A percentile compares a stretch with the other conserved stretches of the same genome.
Conservation (phyloP, 225 moss, liverwort and hornwort genomes). For the Lunularia cruciata region DNA sequence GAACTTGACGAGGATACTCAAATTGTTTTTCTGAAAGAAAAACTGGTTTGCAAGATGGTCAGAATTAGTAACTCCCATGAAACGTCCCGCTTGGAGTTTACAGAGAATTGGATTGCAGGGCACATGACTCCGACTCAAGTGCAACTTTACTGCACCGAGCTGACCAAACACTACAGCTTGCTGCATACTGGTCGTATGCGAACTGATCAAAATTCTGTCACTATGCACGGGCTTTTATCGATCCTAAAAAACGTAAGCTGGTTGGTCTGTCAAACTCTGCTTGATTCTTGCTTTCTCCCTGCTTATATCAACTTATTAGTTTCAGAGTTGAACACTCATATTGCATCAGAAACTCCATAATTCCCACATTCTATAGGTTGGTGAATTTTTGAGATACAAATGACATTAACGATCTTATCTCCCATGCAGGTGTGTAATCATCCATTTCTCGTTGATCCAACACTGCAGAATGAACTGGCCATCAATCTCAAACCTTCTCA, state of each 20-base stretch:
- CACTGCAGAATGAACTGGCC: constrained; percentile 19
- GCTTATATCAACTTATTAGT: no score
- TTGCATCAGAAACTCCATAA: no score
- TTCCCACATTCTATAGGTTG: no score
- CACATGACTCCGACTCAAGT: constrained; percentile 43
- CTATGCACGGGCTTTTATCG: constrained; percentile 21
- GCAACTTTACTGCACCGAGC: constrained; percentile 36
- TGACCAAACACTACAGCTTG: constrained; percentile 30
- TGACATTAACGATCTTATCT: no score
- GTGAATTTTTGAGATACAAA: no score
- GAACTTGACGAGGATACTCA: constrained; percentile 35
- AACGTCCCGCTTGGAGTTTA: constrained; percentile 27
- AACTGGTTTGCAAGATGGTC: constrained; percentile 28
- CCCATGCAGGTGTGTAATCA: constrained; percentile 44
- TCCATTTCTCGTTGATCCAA: constrained; percentile 41
- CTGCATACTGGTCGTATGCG: constrained; percentile 37
- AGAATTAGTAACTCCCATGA: constrained; percentile 26
- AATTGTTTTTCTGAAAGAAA: constrained; percentile 28
- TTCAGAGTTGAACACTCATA: no score
- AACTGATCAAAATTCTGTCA: constrained; percentile 28
- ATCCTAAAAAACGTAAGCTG: constrained; percentile 19
- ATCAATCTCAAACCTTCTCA: constrained; percentile 19
- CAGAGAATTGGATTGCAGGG: constrained; percentile 40
- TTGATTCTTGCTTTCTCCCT: not conserved
- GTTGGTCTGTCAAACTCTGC: no score